phyloP scores from a whole-genome alignment of 78 protist species.

The Dictyostelium firmibasis region DNA sequence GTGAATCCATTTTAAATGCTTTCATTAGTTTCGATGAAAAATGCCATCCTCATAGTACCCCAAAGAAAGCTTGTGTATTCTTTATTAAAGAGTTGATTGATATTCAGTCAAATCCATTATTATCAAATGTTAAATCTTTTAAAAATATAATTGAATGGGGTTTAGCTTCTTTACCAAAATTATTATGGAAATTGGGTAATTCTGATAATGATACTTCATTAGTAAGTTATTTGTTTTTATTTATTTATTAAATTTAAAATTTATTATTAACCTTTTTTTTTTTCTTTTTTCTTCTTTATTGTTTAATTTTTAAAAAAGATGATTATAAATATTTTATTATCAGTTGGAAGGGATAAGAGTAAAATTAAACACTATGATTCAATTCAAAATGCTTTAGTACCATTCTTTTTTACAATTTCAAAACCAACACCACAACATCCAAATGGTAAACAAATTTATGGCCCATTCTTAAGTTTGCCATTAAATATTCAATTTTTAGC shows the following conservation, averaged over 20 bases:
- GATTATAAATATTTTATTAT: constrained; percentile 42
- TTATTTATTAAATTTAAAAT: neutral
- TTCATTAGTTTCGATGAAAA: constrained; percentile 61
- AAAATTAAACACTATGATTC: constrained; percentile 49
- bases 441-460: constrained; percentile 57
- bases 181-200: constrained; percentile 45
- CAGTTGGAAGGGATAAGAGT: constrained; percentile 51
- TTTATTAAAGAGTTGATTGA: constrained; percentile 51
- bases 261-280: neutral
- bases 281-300: neutral
- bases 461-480: constrained; percentile 54
- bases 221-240: neutral
- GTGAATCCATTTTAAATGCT: neutral
- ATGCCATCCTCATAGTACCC: constrained; percentile 43
- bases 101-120: constrained; percentile 5
- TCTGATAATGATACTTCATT: constrained; percentile 34
- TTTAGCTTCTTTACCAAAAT: constrained; percentile 44
- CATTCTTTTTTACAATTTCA: constrained; percentile 57
- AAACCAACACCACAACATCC: constrained; percentile 27
- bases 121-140: constrained; percentile 36
- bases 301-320: neutral
- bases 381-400: constrained; percentile 71
- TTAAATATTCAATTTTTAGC: constrained; percentile 42
- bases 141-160: constrained; percentile 71
- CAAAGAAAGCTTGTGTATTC: constrained; percentile 67